Evolutionary conservation across 257 asterid species (phyloP).

Genomic region (Nicotiana attenuata): DNA sequence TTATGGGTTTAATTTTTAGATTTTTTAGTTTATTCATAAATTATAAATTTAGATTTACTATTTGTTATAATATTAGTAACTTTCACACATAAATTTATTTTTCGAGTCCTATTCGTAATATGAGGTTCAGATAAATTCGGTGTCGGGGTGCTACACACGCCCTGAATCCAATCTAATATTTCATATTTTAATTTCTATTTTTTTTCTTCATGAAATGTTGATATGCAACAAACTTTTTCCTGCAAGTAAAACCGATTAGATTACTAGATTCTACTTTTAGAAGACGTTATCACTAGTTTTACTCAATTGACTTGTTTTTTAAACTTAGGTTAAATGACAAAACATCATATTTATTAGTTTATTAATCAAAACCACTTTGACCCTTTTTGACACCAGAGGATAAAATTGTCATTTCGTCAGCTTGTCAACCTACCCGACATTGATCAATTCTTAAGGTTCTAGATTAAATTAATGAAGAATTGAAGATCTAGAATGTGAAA

Average conservation of each 20-base stretch:
- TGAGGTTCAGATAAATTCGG: no score
- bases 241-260: neutral
- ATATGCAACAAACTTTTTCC: no score
- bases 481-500: slow-evolving; percentile 13
- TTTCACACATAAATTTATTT: no score
- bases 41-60: no score
- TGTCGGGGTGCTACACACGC: no score
- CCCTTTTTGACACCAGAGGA: slow-evolving; percentile 13
- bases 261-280: neutral
- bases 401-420: slow-evolving; percentile 18
- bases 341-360: neutral
- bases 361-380: slow-evolving; percentile 4
- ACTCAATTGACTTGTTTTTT: slow-evolving; percentile 6
- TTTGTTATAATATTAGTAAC: no score
- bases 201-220: no score
- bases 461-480: neutral
- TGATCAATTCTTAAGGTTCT: slow-evolving; percentile 2
- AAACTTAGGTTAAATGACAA: neutral
- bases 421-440: slow-evolving; percentile 4
- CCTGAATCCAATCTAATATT: no score
- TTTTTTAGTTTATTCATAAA: no score
- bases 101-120: no score
- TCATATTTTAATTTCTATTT: no score
- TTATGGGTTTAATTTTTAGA: no score
- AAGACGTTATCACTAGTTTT: neutral